Conservation (phyloP, 164 flowering plant genomes). For the Litsea cubeba region DNA sequence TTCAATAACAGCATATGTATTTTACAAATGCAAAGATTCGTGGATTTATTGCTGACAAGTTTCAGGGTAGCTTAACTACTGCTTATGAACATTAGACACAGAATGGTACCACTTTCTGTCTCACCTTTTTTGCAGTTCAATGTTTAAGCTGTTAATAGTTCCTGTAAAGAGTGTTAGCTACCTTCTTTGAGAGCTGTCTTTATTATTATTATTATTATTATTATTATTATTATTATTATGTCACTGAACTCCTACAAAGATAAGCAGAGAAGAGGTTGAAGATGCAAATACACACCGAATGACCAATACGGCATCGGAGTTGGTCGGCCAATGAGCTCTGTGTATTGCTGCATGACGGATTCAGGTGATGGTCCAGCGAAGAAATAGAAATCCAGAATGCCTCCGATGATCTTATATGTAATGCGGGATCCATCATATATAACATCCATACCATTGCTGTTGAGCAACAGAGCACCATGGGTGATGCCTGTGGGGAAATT, state of each 20-base stretch:
- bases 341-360: slow-evolving; percentile 29
- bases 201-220: too few species aligned
- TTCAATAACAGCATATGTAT: not conserved
- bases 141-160: too few species aligned
- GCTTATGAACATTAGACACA: not conserved
- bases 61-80: not conserved
- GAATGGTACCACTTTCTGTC: not conserved
- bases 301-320: slow-evolving; percentile 47
- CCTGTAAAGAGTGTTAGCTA: too few species aligned
- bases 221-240: too few species aligned
- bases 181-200: too few species aligned
- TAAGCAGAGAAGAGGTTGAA: not conserved
- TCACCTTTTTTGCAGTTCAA: not conserved
- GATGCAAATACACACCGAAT: slow-evolving; percentile 23
- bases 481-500: slow-evolving; percentile 23
- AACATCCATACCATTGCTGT: slow-evolving; percentile 40
- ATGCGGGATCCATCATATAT: slow-evolving; percentile 20
- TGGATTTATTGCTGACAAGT: not conserved
- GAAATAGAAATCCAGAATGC: slow-evolving; percentile 34
- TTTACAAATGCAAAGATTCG: not conserved
- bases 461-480: slow-evolving; percentile 52
- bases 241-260: too few species aligned
- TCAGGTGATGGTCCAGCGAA: slow-evolving; percentile 33
- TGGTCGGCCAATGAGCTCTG: slow-evolving; percentile 34
- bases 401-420: slow-evolving; percentile 35